These are phyloP conservation scores for Pneumocystis carinii DNA, from an alignment of 1,139 yeast genomes.

Conservation along the genomic window DNA sequence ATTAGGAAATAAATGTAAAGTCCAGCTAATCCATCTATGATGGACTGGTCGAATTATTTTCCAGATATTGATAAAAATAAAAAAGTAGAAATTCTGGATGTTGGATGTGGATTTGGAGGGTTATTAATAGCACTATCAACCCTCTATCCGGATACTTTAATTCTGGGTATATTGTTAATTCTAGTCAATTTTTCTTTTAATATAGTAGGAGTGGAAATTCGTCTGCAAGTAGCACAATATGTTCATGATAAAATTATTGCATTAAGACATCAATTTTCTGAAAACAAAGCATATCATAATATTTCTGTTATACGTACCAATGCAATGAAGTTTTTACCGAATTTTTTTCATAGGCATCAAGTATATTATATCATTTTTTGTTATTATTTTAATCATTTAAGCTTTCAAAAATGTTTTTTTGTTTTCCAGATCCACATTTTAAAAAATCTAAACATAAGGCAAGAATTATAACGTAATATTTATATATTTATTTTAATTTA, in stretches of 20 bases:
- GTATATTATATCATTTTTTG: background rate
- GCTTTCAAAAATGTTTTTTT: constrained; percentile 81
- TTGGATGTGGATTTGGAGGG: constrained; percentile 98
- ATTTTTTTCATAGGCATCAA: constrained; percentile 62
- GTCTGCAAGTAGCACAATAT: constrained; percentile 93
- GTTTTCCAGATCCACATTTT: constrained; percentile 98
- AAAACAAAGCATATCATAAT: constrained; percentile 45
- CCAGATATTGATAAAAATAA: constrained; percentile 40
- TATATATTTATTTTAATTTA: background rate
- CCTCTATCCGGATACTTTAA: constrained; percentile 52
- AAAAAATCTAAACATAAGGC: constrained; percentile 96
- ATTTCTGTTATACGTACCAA: constrained; percentile 84
- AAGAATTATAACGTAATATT: constrained; percentile 56
- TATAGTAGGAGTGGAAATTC: constrained; percentile 74
- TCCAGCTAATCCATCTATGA: constrained; percentile 60
- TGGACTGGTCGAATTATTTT: constrained; percentile 75
- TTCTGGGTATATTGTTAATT: constrained; percentile 28
- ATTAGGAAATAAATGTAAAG: constrained; percentile 9
- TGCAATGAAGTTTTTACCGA: constrained; percentile 94
- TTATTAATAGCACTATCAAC: constrained; percentile 67
- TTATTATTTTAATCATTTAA: constrained; percentile 25
- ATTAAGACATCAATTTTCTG: constrained; percentile 38
- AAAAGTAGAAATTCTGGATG: constrained; percentile 78
- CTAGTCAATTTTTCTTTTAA: background rate
- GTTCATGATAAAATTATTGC: constrained; percentile 93